phyloP scores from a whole-genome alignment of 2,329 filamentous ascomycete genomes.

The Scedosporium dehoogii region DNA sequence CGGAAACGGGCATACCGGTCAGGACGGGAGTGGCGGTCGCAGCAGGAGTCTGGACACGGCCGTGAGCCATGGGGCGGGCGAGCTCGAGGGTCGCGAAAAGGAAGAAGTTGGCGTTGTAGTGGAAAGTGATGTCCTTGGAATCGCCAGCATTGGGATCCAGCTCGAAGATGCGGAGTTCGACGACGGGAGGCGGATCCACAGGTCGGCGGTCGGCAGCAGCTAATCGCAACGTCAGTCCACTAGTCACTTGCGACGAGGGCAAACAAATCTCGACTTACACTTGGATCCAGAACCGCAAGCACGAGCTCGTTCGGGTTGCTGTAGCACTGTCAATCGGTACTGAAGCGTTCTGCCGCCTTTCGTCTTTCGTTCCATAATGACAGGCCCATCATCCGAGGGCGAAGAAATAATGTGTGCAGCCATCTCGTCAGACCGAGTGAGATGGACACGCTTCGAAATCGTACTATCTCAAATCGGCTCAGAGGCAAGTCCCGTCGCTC shows the following conservation, averaged over 20 bases:
- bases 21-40: conserved; percentile 71
- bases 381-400: conserved; percentile 4
- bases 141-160: conserved; percentile 46
- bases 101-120: conserved; percentile 96
- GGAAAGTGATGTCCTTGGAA: conserved; percentile 69
- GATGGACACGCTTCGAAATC: background rate
- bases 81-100: conserved; percentile 87
- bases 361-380: conserved; percentile 36
- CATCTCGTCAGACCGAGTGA: background rate
- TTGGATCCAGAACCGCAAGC: conserved; percentile 94
- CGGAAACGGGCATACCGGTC: conserved; percentile 88
- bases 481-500: too few species aligned
- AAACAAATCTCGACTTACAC: conserved; percentile 46
- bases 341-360: conserved; percentile 67
- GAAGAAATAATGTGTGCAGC: background rate
- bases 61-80: conserved; percentile 72
- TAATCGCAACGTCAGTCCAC: conserved; percentile 21
- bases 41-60: conserved; percentile 58
- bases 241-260: background rate
- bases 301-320: conserved; percentile 88
- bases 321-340: conserved; percentile 77
- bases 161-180: conserved; percentile 80
- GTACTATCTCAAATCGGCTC: too few species aligned
- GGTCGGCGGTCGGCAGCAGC: conserved; percentile 81
- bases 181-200: conserved; percentile 88